Evolutionary conservation across 345 rosid species (phyloP).

Genomic region (Gossypioides kirkii): DNA sequence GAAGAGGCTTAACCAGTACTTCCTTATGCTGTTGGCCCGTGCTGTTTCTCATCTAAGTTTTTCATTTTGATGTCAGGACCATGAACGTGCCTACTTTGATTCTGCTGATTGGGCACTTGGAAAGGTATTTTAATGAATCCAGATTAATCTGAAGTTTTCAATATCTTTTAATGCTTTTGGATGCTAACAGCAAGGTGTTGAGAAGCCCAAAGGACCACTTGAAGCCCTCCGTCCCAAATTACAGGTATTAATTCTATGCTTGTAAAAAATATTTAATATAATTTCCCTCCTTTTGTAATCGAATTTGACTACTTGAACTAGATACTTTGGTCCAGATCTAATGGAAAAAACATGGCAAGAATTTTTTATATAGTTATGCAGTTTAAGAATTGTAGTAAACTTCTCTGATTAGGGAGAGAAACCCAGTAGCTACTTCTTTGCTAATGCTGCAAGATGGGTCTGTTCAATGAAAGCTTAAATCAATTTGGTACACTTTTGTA

Average conservation of each 20-base stretch:
- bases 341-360: neutral
- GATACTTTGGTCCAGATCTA: neutral
- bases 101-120: slow-evolving; percentile 99
- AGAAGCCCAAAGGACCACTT: slow-evolving; percentile 98
- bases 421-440: neutral
- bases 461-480: neutral
- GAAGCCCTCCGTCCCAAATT: slow-evolving; percentile 99
- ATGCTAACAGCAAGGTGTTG: slow-evolving; percentile 88
- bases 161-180: slow-evolving; percentile 10
- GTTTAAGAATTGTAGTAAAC: neutral
- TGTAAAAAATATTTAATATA: neutral
- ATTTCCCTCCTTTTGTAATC: neutral
- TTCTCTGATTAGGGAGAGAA: slow-evolving; percentile 5
- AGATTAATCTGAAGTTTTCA: slow-evolving; percentile 14
- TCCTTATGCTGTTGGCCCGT: neutral
- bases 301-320: neutral
- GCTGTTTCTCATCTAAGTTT: slow-evolving; percentile 5
- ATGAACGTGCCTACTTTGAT: slow-evolving; percentile 95
- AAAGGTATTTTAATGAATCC: slow-evolving; percentile 47
- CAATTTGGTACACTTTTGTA: neutral
- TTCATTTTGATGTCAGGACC: slow-evolving; percentile 56
- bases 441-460: neutral
- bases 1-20: no score
- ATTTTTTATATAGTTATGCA: neutral
- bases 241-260: slow-evolving; percentile 49